Conservation (phyloP, 2,329 filamentous ascomycete species). For the Pestalotiopsis sp. region DNA sequence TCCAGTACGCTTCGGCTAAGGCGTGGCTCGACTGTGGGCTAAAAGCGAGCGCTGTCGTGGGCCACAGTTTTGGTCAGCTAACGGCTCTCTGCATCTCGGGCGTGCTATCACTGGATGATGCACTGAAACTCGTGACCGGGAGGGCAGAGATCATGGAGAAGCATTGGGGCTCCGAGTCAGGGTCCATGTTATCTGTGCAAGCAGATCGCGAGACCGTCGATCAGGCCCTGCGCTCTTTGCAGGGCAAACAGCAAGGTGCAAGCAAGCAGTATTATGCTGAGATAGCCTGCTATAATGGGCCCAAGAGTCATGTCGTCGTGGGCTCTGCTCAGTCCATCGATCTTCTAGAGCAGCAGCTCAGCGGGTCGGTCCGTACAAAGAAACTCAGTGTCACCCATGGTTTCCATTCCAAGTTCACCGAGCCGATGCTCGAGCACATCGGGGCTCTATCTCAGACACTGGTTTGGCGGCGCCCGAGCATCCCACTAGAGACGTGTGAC, state of each 20-base stretch:
- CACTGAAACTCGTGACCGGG: slow-evolving; percentile 2
- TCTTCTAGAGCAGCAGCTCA: background rate
- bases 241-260: background rate
- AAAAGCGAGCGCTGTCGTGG: slow-evolving; percentile 30
- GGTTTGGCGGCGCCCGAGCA: slow-evolving; percentile 13
- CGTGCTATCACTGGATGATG: slow-evolving; percentile 1
- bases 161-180: slow-evolving; percentile 13
- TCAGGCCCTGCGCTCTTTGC: background rate
- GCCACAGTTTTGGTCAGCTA: slow-evolving; percentile 45
- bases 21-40: slow-evolving; percentile 40
- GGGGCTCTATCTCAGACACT: slow-evolving; percentile 8
- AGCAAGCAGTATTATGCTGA: slow-evolving; percentile 5
- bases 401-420: slow-evolving; percentile 21
- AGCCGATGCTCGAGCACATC: slow-evolving; percentile 10
- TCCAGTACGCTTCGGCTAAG: slow-evolving; percentile 38
- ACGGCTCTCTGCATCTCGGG: slow-evolving; percentile 26
- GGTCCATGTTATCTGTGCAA: slow-evolving; percentile 10
- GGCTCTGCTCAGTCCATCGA: slow-evolving; percentile 18
- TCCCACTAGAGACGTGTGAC: slow-evolving; percentile 15
- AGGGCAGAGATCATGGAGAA: slow-evolving; percentile 5
- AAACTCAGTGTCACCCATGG: slow-evolving; percentile 18
- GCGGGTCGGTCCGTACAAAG: slow-evolving; percentile 14
- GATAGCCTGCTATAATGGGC: slow-evolving; percentile 21
- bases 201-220: slow-evolving; percentile 1
- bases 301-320: slow-evolving; percentile 19